These are phyloP conservation scores for Incumbomyces lentus DNA, from an alignment of 2,329 filamentous ascomycete genomes.

Conservation along the genomic window DNA sequence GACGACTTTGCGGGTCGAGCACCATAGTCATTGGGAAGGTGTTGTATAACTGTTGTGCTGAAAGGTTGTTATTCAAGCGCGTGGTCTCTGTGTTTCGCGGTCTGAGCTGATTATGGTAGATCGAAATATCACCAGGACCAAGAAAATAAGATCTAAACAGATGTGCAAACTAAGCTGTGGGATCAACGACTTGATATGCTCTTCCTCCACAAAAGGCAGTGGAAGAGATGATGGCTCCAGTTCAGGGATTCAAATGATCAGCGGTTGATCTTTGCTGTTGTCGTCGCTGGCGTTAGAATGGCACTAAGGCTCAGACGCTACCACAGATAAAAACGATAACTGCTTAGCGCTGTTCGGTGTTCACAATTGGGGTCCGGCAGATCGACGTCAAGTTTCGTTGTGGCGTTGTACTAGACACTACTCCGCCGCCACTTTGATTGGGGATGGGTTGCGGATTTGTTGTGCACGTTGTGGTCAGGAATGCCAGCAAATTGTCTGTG, in stretches of 20 bases:
- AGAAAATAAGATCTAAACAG: slow-evolving; percentile 6
- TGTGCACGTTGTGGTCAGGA: neutral
- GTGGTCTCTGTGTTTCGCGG: neutral
- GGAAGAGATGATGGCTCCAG: neutral
- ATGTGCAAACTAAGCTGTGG: slow-evolving; percentile 5
- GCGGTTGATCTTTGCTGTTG: slow-evolving; percentile 1
- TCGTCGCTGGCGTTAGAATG: neutral
- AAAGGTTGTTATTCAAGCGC: neutral
- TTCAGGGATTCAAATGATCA: neutral
- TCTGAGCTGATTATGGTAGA: slow-evolving; percentile 2
- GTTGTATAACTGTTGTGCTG: slow-evolving; percentile 2
- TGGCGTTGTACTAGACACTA: neutral
- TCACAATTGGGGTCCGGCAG: slow-evolving; percentile 4
- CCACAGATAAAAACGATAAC: neutral
- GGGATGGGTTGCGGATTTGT: neutral
- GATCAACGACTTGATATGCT: slow-evolving; percentile 4
- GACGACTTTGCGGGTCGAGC: slow-evolving; percentile 77
- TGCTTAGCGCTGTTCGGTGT: neutral
- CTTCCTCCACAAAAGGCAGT: slow-evolving; percentile 5
- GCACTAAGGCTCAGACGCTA: slow-evolving; percentile 1
- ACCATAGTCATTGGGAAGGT: slow-evolving; percentile 71
- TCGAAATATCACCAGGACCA: slow-evolving; percentile 5
- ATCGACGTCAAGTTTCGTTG: slow-evolving; percentile 2
- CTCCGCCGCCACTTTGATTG: neutral
- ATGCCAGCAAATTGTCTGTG: slow-evolving; percentile 1